Base-by-base conservation (phyloP, 257 asterid species). In the Voacanga thouarsii region DNA sequence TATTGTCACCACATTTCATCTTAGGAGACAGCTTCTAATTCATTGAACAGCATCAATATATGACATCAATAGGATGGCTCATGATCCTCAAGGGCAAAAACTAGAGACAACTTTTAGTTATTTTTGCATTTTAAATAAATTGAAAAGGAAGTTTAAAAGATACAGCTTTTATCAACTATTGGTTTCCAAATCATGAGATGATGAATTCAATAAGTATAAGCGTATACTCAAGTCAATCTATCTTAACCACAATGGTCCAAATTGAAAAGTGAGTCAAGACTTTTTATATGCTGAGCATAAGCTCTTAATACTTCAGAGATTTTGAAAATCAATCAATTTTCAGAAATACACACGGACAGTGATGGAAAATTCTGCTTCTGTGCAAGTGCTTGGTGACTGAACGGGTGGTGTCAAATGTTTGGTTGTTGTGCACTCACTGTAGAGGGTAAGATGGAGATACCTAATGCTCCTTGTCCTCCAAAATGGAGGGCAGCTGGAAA, bases 401-500 rank as follows among this genome's bases (percentile, higher is more conserved):
- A 28, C 55, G 60, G 71, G 28, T 67, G 33, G 15, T 37, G 47
- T 70, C 49, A 37, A 33, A 28, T 73, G 66, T 19, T 28, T 73
- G 71, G 51, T 37, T 53, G 30, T 39, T 33, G 5, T 79, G 68
- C 76, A 43, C 19, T 43, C 7, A 44, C 11, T 11, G 44, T 26
- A 72, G 73, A 67, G 80, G 75, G 76, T 63, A 83, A 79, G 72
- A 75, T 77, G 80, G 73, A 76, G 74, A 82, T 53, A 84, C 63
- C 87, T 77, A 78, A 80, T 65, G 45, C 72, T 77, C 78, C 81
- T 84, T 43, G 78, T 71, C 85, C 85, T 83, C 78, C 37, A 79
- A 74, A 82, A 26, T n/a, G 89, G 87, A 67, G 94, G 93, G 89
- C 94, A 89, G 79, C 94, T 92, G 57, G 80, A 85, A 75, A 80